Evolutionary conservation across 2,329 filamentous ascomycete genomes (phyloP).

Genomic region (Fusarium papillatum): DNA sequence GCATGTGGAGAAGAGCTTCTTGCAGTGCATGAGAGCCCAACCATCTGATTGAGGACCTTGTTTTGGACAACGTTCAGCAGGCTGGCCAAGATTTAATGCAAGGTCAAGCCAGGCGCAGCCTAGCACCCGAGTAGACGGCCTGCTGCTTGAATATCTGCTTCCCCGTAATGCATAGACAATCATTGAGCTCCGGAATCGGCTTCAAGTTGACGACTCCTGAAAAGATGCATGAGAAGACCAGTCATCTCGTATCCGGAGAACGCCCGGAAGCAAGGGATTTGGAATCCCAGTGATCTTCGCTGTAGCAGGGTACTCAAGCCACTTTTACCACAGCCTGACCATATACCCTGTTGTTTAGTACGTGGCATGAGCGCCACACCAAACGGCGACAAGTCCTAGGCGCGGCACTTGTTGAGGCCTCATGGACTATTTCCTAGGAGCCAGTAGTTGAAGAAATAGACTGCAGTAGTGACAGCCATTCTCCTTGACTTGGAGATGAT

Average conservation of each 20-base stretch:
- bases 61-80: neutral
- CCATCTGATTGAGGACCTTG: neutral
- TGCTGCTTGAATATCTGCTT: neutral
- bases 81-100: neutral
- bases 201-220: neutral
- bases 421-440: neutral
- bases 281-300: neutral
- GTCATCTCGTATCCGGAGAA: neutral
- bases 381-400: neutral
- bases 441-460: neutral
- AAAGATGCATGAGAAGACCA: neutral
- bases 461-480: neutral
- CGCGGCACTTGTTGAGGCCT: neutral
- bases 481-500: neutral
- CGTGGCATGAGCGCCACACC: neutral
- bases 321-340: neutral
- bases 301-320: neutral
- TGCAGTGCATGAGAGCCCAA: neutral
- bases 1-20: neutral
- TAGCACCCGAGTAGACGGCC: neutral
- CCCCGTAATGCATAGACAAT: neutral
- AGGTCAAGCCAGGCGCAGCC: neutral
- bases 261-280: neutral
- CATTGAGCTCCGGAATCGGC: neutral
- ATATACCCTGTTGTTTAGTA: neutral